phyloP scores from a whole-genome alignment of 2,329 filamentous ascomycete species.

The Leptographium galeiforme region DNA sequence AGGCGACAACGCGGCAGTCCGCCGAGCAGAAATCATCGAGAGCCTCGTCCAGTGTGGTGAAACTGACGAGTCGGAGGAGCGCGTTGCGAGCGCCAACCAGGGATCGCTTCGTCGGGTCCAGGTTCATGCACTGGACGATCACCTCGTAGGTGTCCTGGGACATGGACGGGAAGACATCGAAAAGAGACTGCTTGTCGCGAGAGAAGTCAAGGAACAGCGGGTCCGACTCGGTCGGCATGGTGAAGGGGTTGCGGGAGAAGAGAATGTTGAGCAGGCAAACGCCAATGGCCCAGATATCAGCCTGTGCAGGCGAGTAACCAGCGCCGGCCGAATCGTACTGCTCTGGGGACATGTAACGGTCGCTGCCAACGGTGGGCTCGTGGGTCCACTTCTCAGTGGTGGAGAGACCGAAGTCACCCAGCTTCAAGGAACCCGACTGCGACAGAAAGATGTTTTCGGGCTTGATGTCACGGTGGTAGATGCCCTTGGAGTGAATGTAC shows the following conservation, averaged over 20 bases:
- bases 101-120: conserved; percentile 83
- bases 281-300: conserved; percentile 94
- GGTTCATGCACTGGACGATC: conserved; percentile 74
- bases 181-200: conserved; percentile 85
- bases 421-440: conserved; percentile 78
- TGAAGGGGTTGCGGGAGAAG: conserved; percentile 94
- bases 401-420: conserved; percentile 90
- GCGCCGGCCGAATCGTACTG: conserved; percentile 81
- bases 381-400: conserved; percentile 82
- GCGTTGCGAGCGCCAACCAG: conserved; percentile 65
- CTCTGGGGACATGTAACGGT: conserved; percentile 98
- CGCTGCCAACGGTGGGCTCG: conserved; percentile 88
- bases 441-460: conserved; percentile 97
- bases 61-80: conserved; percentile 68
- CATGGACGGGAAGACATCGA: conserved; percentile 97
- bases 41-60: conserved; percentile 84
- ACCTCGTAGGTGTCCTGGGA: conserved; percentile 96
- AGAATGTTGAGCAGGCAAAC: conserved; percentile 94
- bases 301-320: conserved; percentile 85
- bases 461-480: conserved; percentile 98
- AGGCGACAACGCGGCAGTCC: conserved; percentile 63
- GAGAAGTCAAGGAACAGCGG: conserved; percentile 87
- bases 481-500: conserved; percentile 78
- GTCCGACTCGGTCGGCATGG: conserved; percentile 78
- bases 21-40: conserved; percentile 88